phyloP scores from a whole-genome alignment of 139 green algal species.

The Pleodorina starrii region DNA sequence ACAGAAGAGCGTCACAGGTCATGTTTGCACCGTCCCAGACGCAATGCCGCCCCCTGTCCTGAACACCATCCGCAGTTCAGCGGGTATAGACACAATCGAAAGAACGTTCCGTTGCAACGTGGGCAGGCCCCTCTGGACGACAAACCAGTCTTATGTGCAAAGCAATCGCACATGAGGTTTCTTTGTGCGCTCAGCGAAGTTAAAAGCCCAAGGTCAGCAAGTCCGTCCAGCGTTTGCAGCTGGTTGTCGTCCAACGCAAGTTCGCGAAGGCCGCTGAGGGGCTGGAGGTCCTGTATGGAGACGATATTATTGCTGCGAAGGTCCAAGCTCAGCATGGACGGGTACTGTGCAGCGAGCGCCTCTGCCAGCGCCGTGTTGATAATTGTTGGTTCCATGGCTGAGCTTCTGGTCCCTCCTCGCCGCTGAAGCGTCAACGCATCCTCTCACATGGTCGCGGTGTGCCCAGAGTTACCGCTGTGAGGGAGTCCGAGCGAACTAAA shows the following conservation, averaged over 20 bases:
- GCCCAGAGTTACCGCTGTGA: too few relatives aligned
- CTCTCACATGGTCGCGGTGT: too few relatives aligned
- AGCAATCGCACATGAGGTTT: slow-evolving; percentile 27
- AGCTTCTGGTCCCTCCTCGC: too few relatives aligned
- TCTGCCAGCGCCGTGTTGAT: background rate
- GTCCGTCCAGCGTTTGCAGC: background rate
- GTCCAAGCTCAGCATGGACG: slow-evolving; percentile 16
- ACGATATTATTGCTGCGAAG: slow-evolving; percentile 3
- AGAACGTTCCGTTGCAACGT: too few relatives aligned
- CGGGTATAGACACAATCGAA: too few relatives aligned
- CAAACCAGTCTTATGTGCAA: too few relatives aligned
- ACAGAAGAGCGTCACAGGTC: too few relatives aligned
- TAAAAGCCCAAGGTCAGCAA: background rate
- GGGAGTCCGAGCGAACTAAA: too few relatives aligned
- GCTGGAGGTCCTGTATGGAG: background rate
- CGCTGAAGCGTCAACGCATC: background rate
- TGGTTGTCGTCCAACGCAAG: background rate
- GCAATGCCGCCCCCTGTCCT: too few relatives aligned
- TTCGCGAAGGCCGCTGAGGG: background rate
- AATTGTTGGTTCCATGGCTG: background rate
- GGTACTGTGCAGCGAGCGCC: slow-evolving; percentile 7
- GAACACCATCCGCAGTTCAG: too few relatives aligned
- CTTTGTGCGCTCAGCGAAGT: background rate
- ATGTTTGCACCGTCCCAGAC: too few relatives aligned
- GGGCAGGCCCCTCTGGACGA: too few relatives aligned